Percentiles rank a stretch among this genome's conserved stretches.
phyloP scores from a whole-genome alignment of 768 basidiomycete genomes.

The Imleria badia region DNA sequence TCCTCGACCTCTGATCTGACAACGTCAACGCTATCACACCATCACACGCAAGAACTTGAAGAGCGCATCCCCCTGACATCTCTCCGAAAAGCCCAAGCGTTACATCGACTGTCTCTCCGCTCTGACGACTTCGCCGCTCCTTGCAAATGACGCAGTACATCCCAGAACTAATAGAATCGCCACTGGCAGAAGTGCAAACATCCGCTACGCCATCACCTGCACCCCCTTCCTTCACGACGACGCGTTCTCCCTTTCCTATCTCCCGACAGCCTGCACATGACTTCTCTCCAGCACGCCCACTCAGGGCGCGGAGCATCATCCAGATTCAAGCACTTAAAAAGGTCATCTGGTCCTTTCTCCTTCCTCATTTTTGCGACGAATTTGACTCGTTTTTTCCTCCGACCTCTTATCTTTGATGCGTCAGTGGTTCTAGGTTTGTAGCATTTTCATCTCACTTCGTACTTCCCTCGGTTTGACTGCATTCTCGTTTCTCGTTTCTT shows the following conservation, averaged over 20 bases:
- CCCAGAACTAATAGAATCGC: too few relatives aligned
- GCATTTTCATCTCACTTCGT: too few relatives aligned
- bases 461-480: too few relatives aligned
- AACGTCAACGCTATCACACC: background rate
- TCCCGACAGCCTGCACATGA: background rate
- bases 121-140: background rate
- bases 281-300: conserved; percentile 12
- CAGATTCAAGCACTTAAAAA: background rate
- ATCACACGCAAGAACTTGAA: conserved; percentile 1
- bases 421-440: background rate
- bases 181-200: background rate
- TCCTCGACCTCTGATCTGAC: background rate
- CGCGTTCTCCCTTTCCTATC: background rate
- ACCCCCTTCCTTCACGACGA: background rate
- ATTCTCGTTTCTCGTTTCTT: background rate
- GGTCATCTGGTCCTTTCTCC: background rate
- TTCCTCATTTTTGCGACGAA: background rate
- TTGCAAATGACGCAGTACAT: background rate
- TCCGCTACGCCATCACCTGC: background rate
- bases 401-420: background rate
- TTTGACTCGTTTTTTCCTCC: background rate
- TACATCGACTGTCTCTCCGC: background rate
- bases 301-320: conserved; percentile 8
- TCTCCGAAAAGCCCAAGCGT: background rate
- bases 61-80: background rate